A percentile compares a stretch with the other conserved stretches of the same genome.
These are phyloP conservation scores for Dactylonectria estremocensis DNA, from an alignment of 2,329 filamentous ascomycete species.

Conservation along the genomic window DNA sequence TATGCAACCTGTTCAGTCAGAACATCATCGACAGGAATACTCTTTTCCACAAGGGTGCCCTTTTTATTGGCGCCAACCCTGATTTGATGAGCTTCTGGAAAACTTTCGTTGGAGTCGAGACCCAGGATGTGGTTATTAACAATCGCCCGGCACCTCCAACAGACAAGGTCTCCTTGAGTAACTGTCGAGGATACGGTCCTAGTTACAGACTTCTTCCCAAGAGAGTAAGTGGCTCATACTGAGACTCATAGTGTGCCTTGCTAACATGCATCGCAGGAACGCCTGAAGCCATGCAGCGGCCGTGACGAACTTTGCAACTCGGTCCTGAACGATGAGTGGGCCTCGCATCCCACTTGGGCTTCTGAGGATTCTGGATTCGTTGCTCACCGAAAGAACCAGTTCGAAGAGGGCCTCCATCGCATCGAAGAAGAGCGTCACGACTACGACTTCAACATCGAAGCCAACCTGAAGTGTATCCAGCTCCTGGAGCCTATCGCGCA, in stretches of 20 bases:
- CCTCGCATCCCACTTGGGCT: constrained; percentile 98
- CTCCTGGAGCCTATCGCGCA: constrained; percentile 95
- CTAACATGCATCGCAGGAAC: constrained; percentile 68
- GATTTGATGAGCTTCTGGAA: constrained; percentile 94
- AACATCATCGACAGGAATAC: constrained; percentile 91
- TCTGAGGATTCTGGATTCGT: constrained; percentile 98
- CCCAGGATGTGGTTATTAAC: constrained; percentile 83
- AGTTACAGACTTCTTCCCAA: constrained; percentile 95
- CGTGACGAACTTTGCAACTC: constrained; percentile 94
- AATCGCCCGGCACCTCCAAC: constrained; percentile 82
- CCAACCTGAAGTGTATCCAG: constrained; percentile 94
- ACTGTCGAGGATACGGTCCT: constrained; percentile 94
- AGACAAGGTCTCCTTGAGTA: constrained; percentile 91
- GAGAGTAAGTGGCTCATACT: constrained; percentile 64
- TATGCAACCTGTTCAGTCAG: constrained; percentile 95
- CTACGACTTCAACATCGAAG: constrained; percentile 98
- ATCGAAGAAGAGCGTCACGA: constrained; percentile 99
- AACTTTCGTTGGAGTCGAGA: constrained; percentile 84
- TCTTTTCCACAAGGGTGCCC: constrained; percentile 84
- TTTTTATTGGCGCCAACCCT: constrained; percentile 89
- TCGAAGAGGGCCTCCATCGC: constrained; percentile 92
- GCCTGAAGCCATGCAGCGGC: constrained; percentile 91
- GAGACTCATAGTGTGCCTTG: not conserved
- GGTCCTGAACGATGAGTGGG: constrained; percentile 98
- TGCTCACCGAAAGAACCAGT: constrained; percentile 95